Base-by-base conservation (phyloP, 306 rosid species). In the Cucurbita maxima region DNA sequence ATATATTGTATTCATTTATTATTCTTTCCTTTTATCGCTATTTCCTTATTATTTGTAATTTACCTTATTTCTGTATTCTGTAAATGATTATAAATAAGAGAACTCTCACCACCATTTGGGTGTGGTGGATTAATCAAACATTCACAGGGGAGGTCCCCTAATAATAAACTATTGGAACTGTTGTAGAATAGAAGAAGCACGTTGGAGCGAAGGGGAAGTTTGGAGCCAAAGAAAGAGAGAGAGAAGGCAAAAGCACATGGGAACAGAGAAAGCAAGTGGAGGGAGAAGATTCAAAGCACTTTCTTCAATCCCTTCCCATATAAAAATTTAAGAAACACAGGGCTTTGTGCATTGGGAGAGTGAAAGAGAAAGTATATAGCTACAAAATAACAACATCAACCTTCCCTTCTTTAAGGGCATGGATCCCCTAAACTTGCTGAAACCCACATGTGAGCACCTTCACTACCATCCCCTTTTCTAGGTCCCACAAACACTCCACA, bases 281-380 rank as follows among this genome's bases (percentile, higher is more conserved):
- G 75, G 75, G 62, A 52, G 75, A 72, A 72, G 75, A 53, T 72
- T 72, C 75, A 53, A 55, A 72, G 75, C 75, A 51, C 51, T 72
- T 72, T 72, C 50, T 51, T 72, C 75, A 53, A 7, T 16, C 45
- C 50, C 15, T 38, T 30, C 34, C 1, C 70, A 37, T 62, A 4
- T 62, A 38, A 8, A 38, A 62, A 37, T 16, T n/a, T 1, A 61
- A 62, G 50, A 8, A 22, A 37, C 47, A 52, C 11, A 30, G 14
- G 8, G 7, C 3, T 44, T 12, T 9, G 9, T 7, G 52, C 22
- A 64, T 15, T 7, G 40, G 41, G 4, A 43, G 72, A 19, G 55
- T 4, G 34, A 67, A 10, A 57, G 13, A 56, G 36, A 10, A 25
- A 25, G 63, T 34, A 34, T 30, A 44, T 48, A 68, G 56, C 73